A percentile compares a stretch with the other conserved stretches of the same genome.
phyloP scores from a whole-genome alignment of 2,329 filamentous ascomycete species.

The Alternaria hordeiaustralica region DNA sequence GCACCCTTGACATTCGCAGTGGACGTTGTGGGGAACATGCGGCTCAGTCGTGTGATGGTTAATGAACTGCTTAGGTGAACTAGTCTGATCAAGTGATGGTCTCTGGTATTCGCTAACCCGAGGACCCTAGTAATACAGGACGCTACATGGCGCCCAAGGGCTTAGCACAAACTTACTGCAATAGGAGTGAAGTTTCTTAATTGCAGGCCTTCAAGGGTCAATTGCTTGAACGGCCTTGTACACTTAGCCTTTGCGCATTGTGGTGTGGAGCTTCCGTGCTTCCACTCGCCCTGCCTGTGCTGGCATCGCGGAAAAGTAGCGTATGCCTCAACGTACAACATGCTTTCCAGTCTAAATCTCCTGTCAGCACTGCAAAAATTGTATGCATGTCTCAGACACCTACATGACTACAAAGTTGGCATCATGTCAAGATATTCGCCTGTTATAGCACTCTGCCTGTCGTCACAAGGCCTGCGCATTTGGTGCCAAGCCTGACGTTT shows the following conservation, averaged over 20 bases:
- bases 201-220: not conserved
- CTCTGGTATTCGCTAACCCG: not conserved
- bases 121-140: not conserved
- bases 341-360: not conserved
- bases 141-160: not conserved
- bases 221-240: not conserved
- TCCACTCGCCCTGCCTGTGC: not conserved
- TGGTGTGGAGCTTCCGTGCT: not conserved
- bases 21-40: constrained; percentile 17
- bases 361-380: not conserved
- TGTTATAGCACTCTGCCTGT: not conserved
- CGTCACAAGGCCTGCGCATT: not conserved
- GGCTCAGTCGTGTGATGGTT: constrained; percentile 15
- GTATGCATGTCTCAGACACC: not conserved
- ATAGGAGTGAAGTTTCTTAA: not conserved
- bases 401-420: not conserved
- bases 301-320: not conserved
- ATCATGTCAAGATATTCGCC: not conserved
- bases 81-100: not conserved
- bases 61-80: not conserved
- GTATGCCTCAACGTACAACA: not conserved
- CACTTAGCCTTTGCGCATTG: not conserved
- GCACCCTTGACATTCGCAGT: constrained; percentile 6
- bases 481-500: not conserved
- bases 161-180: not conserved